These are phyloP conservation scores for Suhomyces kilbournensis DNA, from an alignment of 805 yeast species.

Conservation along the genomic window DNA sequence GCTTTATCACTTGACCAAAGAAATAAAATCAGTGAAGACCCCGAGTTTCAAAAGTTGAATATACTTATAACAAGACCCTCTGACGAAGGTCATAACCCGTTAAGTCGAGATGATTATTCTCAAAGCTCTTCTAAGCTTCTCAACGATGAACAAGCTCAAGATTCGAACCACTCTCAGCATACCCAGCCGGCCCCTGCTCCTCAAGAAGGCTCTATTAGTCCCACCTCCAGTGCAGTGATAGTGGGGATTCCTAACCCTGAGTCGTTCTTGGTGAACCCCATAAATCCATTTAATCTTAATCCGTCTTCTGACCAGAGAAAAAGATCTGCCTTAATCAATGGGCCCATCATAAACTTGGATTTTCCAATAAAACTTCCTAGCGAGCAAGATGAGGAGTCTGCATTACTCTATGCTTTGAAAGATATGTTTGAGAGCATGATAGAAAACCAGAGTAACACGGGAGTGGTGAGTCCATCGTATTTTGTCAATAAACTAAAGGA, in stretches of 20 bases:
- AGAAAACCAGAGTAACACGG: constrained; percentile 65
- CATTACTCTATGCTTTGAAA: constrained; percentile 58
- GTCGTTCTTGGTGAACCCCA: constrained; percentile 28
- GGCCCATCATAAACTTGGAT: constrained; percentile 84
- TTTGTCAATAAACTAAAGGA: constrained; percentile 73
- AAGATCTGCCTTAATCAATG: constrained; percentile 69
- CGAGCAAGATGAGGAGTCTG: constrained; percentile 28
- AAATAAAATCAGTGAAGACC: constrained; percentile 24
- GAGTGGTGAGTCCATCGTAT: constrained; percentile 80
- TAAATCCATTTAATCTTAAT: constrained; percentile 38
- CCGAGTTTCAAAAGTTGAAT: constrained; percentile 29
- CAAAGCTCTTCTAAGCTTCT: constrained; percentile 33
- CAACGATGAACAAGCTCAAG: constrained; percentile 16
- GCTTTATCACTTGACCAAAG: constrained; percentile 34
- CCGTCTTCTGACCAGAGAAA: constrained; percentile 70
- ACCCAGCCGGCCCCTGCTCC: neutral
- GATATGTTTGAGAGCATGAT: constrained; percentile 83
- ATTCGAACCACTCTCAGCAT: neutral
- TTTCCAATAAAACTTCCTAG: constrained; percentile 49
- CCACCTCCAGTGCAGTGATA: constrained; percentile 32
- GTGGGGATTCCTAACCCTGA: constrained; percentile 44
- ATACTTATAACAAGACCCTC: constrained; percentile 39
- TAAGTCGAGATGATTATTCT: constrained; percentile 25
- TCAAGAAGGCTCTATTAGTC: constrained; percentile 22
- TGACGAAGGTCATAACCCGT: constrained; percentile 11